Evolutionary conservation across 2,329 filamentous ascomycete genomes (phyloP), one percentile per base, ranked within the genome.

Genomic region (Chrysoporthe puriensis): DNA sequence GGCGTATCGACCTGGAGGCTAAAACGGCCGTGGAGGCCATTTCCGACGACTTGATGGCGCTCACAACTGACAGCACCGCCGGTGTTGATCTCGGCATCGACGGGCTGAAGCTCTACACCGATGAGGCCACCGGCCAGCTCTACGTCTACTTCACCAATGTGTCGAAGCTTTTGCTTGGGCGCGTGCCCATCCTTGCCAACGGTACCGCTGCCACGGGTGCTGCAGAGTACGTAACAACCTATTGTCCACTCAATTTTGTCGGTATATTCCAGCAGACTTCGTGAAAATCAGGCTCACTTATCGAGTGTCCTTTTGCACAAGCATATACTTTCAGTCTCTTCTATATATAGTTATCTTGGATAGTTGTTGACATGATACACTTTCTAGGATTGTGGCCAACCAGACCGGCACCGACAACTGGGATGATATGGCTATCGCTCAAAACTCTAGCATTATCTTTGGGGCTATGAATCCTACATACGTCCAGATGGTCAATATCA

Each of bases 111-210:
- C 18, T 68, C 26, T 54, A 42, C 3, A 65, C 34, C 34, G 56
- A 59, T 43, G 34, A 46, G 5, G 44, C 43, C 4, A 48, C 43
- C 6, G 44, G 14, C 59, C 43, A 62, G 59, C 59, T 62, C 11
- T 68, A 70, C 32, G 62, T 56, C 2, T 68, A 70, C 58, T 70
- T 70, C 43, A 70, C 68, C 18, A 70, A 70, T 57, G 62, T 64
- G 13, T 58, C 56, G 18, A 60, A 60, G 50, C 61, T 63, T 42
- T 62, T 63, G 18, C 63, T 70, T 34, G 66, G 36, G 18, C 68
- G 68, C 9, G 32, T 70, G 36, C 62, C 68, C 14, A 66, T 70
- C 40, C 62, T 43, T 32, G 50, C 32, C 42, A 50, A 66, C 2
- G 64, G 57, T 14, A n/a, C 59, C 42, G 59, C 59, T 36, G 59